Evolutionary conservation across 371 early-diverging fungal species (phyloP).

Genomic region (Apophysomyces ossiformis): DNA sequence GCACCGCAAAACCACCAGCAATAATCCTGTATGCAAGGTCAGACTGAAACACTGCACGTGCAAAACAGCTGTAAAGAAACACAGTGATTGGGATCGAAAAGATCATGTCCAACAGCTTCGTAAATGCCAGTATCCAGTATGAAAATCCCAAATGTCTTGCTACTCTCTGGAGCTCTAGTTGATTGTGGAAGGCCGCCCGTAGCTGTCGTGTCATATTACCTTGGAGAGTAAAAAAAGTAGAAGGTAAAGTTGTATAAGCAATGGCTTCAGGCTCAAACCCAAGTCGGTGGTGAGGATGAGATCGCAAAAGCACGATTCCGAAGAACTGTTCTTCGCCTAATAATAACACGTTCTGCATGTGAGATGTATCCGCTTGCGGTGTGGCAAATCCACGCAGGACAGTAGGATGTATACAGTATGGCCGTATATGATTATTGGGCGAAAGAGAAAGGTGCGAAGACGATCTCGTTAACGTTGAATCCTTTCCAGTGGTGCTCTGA

Average conservation of each 20-base stretch:
- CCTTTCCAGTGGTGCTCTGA: constrained; percentile 8
- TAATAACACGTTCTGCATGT: constrained; percentile 49
- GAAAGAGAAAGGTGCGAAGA: constrained; percentile 40
- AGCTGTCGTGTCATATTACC: constrained; percentile 42
- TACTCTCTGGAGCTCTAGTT: constrained; percentile 42
- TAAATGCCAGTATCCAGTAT: constrained; percentile 45
- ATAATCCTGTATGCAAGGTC: constrained; percentile 42
- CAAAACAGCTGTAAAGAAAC: constrained; percentile 44
- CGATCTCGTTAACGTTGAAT: constrained; percentile 13
- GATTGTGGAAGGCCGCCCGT: constrained; percentile 45
- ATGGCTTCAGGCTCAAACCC: constrained; percentile 57
- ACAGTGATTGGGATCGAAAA: constrained; percentile 46
- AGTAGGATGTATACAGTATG: constrained; percentile 55
- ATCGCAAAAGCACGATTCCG: constrained; percentile 40
- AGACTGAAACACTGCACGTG: constrained; percentile 28
- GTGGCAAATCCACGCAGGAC: constrained; percentile 45
- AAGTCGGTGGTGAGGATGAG: constrained; percentile 45
- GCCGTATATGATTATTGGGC: constrained; percentile 28
- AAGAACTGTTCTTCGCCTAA: constrained; percentile 52
- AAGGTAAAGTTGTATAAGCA: constrained; percentile 46
- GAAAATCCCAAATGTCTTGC: constrained; percentile 41
- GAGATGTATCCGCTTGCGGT: constrained; percentile 42
- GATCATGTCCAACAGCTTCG: constrained; percentile 42
- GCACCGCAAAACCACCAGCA: constrained; percentile 34
- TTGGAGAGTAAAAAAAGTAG: constrained; percentile 40